Percentiles rank a stretch among this genome's conserved stretches.
Evolutionary conservation across 371 early-diverging fungal species (phyloP).

Genomic region (Basidiobolus meristosporus): DNA sequence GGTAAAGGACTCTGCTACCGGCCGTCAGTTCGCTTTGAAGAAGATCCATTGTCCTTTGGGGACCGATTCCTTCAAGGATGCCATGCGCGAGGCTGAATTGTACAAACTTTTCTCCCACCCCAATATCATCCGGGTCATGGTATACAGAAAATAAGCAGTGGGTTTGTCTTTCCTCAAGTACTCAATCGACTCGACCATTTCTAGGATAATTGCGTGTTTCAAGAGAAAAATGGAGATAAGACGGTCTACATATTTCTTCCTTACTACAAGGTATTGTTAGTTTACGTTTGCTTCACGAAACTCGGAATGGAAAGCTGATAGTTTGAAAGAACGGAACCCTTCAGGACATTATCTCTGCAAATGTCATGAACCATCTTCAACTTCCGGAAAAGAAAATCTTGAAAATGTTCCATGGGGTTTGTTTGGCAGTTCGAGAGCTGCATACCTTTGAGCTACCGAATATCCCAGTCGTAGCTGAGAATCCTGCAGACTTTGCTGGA

Average conservation of each 20-base stretch:
- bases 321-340: slow-evolving; percentile 30
- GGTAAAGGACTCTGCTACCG: slow-evolving; percentile 29
- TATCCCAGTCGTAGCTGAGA: slow-evolving; percentile 6
- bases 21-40: slow-evolving; percentile 37
- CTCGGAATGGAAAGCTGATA: too few species aligned
- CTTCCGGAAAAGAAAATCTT: slow-evolving; percentile 36
- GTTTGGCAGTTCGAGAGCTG: slow-evolving; percentile 29
- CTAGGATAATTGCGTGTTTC: slow-evolving; percentile 39
- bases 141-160: too few species aligned
- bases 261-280: slow-evolving; percentile 40
- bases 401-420: slow-evolving; percentile 31
- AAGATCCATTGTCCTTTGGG: slow-evolving; percentile 41
- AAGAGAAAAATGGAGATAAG: slow-evolving; percentile 30
- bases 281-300: too few species aligned
- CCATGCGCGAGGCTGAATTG: slow-evolving; percentile 28
- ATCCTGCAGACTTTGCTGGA: not conserved
- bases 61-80: slow-evolving; percentile 22
- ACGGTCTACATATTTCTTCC: slow-evolving; percentile 43
- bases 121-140: slow-evolving; percentile 43
- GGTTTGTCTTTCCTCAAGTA: too few species aligned
- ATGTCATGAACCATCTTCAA: slow-evolving; percentile 20
- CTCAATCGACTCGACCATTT: too few species aligned
- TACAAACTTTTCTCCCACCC: slow-evolving; percentile 34
- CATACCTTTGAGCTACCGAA: slow-evolving; percentile 29
- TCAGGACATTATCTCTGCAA: slow-evolving; percentile 30